These are phyloP conservation scores for Jamesozyma spencerorum DNA, from an alignment of 805 yeast species.

Conservation along the genomic window DNA sequence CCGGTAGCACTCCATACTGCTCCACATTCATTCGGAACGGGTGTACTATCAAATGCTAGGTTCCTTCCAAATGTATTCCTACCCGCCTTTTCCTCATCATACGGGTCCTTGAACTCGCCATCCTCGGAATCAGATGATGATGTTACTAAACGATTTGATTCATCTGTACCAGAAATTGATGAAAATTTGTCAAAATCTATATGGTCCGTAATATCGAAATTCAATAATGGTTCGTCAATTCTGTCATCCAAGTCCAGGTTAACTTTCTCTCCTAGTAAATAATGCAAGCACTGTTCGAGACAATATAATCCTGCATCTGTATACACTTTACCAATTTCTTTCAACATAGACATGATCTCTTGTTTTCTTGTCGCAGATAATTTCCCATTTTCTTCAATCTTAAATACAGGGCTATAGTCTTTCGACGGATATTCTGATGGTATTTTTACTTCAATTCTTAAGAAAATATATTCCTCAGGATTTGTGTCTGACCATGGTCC, in stretches of 20 bases:
- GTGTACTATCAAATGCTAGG: conserved; percentile 60
- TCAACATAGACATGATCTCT: conserved; percentile 43
- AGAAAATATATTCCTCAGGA: conserved; percentile 42
- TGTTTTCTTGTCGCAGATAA: conserved; percentile 39
- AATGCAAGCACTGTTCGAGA: conserved; percentile 70
- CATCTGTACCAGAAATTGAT: conserved; percentile 27
- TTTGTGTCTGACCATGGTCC: conserved; percentile 59
- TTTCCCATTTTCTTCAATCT: conserved; percentile 74
- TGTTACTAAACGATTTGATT: conserved; percentile 16
- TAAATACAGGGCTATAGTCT: conserved; percentile 43
- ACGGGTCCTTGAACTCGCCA: conserved; percentile 29
- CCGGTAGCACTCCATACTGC: conserved; percentile 82
- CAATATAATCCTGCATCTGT: conserved; percentile 56
- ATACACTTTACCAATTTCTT: conserved; percentile 47
- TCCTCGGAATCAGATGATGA: conserved; percentile 34
- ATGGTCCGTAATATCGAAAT: conserved; percentile 25
- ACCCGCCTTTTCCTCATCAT: conserved; percentile 8
- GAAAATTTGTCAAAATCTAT: conserved; percentile 30
- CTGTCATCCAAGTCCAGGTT: conserved; percentile 31
- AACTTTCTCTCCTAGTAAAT: conserved; percentile 73
- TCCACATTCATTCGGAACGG: conserved; percentile 89
- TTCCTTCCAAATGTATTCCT: conserved; percentile 13
- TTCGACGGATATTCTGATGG: conserved; percentile 65
- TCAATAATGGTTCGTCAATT: conserved; percentile 28
- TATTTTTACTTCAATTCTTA: conserved; percentile 60